phyloP scores from a whole-genome alignment of 805 yeast genomes.

The Candida rishiriensis region DNA sequence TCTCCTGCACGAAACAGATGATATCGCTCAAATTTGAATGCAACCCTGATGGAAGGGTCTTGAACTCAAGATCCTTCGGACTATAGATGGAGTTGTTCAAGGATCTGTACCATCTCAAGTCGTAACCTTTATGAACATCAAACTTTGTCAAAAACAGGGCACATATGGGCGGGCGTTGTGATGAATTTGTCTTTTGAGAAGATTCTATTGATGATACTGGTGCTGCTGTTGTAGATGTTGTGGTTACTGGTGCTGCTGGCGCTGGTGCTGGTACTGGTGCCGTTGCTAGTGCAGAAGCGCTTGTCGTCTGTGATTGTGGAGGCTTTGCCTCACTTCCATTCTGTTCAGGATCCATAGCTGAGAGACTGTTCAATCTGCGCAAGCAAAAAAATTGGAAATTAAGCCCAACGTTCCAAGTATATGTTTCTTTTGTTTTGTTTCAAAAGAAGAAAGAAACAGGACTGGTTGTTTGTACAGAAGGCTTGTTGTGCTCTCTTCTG shows the following conservation, averaged over 20 bases:
- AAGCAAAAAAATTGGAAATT: no score
- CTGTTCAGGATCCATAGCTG: no score
- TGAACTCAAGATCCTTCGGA: constrained; percentile 50
- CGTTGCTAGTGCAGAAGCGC: no score
- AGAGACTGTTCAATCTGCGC: no score
- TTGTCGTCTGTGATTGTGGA: no score
- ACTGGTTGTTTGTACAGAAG: no score
- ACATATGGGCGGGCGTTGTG: constrained; percentile 28
- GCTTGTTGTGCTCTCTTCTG: no score
- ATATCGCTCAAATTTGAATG: constrained; percentile 50
- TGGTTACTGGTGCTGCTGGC: background rate
- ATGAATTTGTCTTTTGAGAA: background rate
- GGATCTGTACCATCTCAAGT: constrained; percentile 39
- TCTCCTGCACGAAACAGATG: constrained; percentile 42
- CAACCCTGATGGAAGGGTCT: constrained; percentile 65
- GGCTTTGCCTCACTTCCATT: no score
- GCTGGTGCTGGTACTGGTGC: background rate
- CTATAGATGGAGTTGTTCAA: constrained; percentile 22
- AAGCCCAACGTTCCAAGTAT: no score
- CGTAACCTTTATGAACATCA: constrained; percentile 48
- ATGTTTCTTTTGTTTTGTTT: no score
- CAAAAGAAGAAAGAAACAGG: no score
- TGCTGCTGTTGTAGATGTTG: background rate
- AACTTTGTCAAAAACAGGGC: constrained; percentile 48
- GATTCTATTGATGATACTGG: background rate